A percentile compares a stretch with the other conserved stretches of the same genome.
Evolutionary conservation across 352 stramenopile genomes (phyloP).

Genomic region (Phytophthora ohioensis): DNA sequence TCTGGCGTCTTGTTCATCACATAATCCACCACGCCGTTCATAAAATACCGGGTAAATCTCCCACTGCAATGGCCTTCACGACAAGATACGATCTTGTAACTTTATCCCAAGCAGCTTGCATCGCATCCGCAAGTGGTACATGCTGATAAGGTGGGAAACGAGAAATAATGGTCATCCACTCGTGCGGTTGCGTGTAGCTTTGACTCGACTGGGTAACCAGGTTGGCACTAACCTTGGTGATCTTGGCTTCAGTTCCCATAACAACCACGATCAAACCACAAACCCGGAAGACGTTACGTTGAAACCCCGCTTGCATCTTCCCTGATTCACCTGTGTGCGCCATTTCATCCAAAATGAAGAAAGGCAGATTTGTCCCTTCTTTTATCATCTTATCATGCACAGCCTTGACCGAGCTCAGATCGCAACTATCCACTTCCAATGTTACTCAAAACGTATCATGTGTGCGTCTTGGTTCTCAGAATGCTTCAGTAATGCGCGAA

Average conservation of each 20-base stretch:
- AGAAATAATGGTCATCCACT: no score
- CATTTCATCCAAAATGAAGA: constrained; percentile 26
- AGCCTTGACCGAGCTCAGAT: background rate
- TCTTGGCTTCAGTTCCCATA: constrained; percentile 27
- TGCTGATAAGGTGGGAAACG: no score
- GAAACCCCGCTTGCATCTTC: constrained; percentile 25
- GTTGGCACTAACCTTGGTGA: no score
- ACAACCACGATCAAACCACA: constrained; percentile 36
- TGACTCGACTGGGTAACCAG: no score
- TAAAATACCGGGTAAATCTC: no score
- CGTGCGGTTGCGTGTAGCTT: no score
- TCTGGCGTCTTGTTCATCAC: no score
- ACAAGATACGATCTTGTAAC: background rate
- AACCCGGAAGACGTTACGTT: constrained; percentile 40
- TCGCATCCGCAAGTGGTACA: no score
- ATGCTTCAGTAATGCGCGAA: constrained; percentile 3
- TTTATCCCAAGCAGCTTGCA: background rate
- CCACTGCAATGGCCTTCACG: constrained; percentile 7
- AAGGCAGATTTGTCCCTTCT: background rate
- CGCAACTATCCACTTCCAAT: background rate
- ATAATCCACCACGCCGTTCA: no score
- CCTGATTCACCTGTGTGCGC: background rate
- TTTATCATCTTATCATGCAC: background rate
- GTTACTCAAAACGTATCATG: constrained; percentile 12
- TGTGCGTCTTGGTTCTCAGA: constrained; percentile 4